These are phyloP conservation scores for Pachysolen tannophilus DNA, from an alignment of 805 yeast genomes.

Conservation along the genomic window DNA sequence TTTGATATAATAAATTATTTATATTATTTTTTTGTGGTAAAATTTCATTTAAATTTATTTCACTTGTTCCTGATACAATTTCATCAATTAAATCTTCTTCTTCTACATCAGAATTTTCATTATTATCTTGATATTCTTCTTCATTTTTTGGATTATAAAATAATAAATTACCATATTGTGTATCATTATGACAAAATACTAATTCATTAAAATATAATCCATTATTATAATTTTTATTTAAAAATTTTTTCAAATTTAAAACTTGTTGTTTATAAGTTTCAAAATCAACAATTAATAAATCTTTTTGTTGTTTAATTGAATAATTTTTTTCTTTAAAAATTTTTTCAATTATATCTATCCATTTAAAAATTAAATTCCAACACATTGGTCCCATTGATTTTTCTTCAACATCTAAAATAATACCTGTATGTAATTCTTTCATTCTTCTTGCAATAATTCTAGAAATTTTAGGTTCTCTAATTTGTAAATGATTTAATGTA, in stretches of 20 bases:
- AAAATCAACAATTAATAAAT: constrained; percentile 39
- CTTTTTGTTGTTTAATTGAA: constrained; percentile 26
- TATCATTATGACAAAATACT: constrained; percentile 91
- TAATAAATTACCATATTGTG: constrained; percentile 91
- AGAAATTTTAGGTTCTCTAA: constrained; percentile 68
- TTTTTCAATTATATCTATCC: constrained; percentile 47
- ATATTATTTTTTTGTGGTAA: too few species aligned
- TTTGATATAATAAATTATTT: too few species aligned
- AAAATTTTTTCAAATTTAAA: constrained; percentile 51
- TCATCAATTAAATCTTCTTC: constrained; percentile 3
- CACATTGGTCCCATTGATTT: constrained; percentile 51
- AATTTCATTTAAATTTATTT: not conserved
- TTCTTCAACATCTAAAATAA: constrained; percentile 55
- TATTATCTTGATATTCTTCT: too few species aligned
- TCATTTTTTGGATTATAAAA: constrained; percentile 35
- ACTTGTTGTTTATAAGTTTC: constrained; percentile 40
- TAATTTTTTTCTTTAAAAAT: constrained; percentile 35
- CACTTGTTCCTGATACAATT: constrained; percentile 4
- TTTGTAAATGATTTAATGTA: constrained; percentile 65
- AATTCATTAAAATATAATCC: constrained; percentile 34
- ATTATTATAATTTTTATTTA: constrained; percentile 41
- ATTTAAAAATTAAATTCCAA: constrained; percentile 64
- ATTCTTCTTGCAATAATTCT: constrained; percentile 90
- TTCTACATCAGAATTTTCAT: constrained; percentile 1
- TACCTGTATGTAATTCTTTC: constrained; percentile 86